Evolutionary conservation across 2,329 filamentous ascomycete genomes (phyloP), one percentile per base, ranked within the genome.

Genomic region (Penicillium psychrosexuale): DNA sequence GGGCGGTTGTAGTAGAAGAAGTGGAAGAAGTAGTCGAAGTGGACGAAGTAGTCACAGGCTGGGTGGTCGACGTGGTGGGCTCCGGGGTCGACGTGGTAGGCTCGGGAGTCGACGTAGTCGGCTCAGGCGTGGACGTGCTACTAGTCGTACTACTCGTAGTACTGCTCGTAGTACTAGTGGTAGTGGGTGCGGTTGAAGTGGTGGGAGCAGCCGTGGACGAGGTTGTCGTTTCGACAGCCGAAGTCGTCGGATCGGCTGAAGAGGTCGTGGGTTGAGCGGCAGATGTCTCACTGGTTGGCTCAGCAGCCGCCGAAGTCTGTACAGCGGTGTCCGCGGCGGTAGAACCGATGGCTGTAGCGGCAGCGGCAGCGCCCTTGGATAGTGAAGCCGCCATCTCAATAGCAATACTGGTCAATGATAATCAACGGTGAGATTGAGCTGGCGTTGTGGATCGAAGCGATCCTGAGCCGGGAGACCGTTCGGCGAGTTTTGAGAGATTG

Each of bases 11-110:
- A 8, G 46, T 56, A 33, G 44, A 47, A 45, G 55, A 53, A 51
- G 47, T 47, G 17, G 57, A 47, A 4, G 64, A 55, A 50, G 58
- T 57, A 22, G 39, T 42, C 13, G 39, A 42, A 34, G 39, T 42
- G 30, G 58, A 42, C 7, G 64, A 55, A 53, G 58, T 57, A 27
- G 72, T 51, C 4, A 65, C 61, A 42, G 64, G 60, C n/a, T 64
- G 46, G 6, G 61, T 19, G 17, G 53, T 51, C 8, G 60, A 49
- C n/a, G 63, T 47, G 5, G 64, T 56, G 17, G 66, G 34, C 2
- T 22, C 19, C 19, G 19, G 19, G 2, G 19, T 22, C 19, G 19
- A 49, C n/a, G 63, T 47, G 5, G 64, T 56, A 19, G 66, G 34
- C 17, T 56, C 48, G 3, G 22, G 22, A 24, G 22, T 24, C 22